phyloP scores from a whole-genome alignment of 2,329 filamentous ascomycete species.

The Fusarium nelsonii region DNA sequence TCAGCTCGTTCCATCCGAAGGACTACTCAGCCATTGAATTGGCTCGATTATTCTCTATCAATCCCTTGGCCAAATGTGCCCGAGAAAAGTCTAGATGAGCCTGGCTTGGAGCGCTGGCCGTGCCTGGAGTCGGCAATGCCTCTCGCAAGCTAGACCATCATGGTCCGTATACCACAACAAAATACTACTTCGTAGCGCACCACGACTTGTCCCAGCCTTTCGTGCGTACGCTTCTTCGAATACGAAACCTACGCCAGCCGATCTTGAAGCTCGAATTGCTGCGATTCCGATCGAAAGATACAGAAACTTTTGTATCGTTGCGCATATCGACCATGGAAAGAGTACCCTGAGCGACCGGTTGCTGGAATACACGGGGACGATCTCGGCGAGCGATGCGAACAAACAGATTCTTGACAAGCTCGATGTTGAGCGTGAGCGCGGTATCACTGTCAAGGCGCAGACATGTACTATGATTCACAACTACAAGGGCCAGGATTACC shows the following conservation, averaged over 20 bases:
- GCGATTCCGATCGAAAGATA: constrained; percentile 83
- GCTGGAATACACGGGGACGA: constrained; percentile 94
- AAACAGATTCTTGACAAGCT: constrained; percentile 98
- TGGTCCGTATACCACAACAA: constrained; percentile 29
- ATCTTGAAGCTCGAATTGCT: constrained; percentile 68
- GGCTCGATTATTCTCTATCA: constrained; percentile 2
- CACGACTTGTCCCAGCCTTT: neutral
- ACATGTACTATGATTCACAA: constrained; percentile 98
- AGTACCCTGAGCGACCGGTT: constrained; percentile 93
- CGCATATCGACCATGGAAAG: constrained; percentile 99
- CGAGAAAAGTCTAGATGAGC: constrained; percentile 51
- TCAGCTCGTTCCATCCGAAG: constrained; percentile 9
- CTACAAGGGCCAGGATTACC: constrained; percentile 85
- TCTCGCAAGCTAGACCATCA: constrained; percentile 40
- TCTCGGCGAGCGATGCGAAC: constrained; percentile 81
- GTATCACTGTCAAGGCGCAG: constrained; percentile 98
- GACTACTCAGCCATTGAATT: constrained; percentile 16
- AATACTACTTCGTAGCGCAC: constrained; percentile 6
- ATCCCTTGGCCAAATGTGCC: constrained; percentile 41
- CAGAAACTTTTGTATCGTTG: constrained; percentile 98
- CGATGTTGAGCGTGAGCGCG: constrained; percentile 94
- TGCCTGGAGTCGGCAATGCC: constrained; percentile 55
- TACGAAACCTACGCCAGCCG: constrained; percentile 50
- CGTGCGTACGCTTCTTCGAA: constrained; percentile 24
- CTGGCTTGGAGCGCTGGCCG: constrained; percentile 54